Evolutionary conservation across 1,139 yeast genomes (phyloP), one percentile per base, ranked within the genome.

Genomic region (Yamadazyma epiphylla): DNA sequence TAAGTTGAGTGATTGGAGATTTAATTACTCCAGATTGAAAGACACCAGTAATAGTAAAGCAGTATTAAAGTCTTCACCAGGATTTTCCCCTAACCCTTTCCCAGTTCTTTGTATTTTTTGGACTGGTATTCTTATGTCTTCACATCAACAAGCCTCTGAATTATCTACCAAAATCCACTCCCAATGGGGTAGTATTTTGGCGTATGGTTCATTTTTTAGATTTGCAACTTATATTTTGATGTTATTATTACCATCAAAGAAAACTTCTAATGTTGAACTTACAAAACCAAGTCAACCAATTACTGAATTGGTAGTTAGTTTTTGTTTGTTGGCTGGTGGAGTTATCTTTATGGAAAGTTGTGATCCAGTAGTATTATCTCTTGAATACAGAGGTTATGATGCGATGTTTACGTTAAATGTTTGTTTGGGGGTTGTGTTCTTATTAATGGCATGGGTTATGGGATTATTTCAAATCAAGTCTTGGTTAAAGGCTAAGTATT

Each of bases 111-210:
- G 94, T 8, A 84, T 91, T 23, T 91, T 85, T 58, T 91, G 96
- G 95, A 91, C 97, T 1, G 98, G 98, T 15, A 70, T 82, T n/a
- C 68, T 91, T 40, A 91, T 91, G 98, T 87, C 96, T 2, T 86
- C 82, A 55, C 98, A 91, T 57, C 80, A 78, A 28, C 98, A 91
- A 58, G 86, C 89, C 3, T 79, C 91, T 0, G 64, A 56, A 28
- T 70, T 83, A 20, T 79, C 96, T 2, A 86, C 97, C 2, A 65
- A 62, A 21, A 75, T 91, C 39, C 98, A 91, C 55, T 62, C 73
- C 31, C 96, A 87, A 60, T 91, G 98, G 98, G 98, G 98, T 5
- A 70, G 72, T 36, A 58, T 91, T 48, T 68, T 91, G 38, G 73
- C 88, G 12, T 70, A 76, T 41, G 97, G 87, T 2, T 81, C 96